Evolutionary conservation across 2,329 filamentous ascomycete species (phyloP).

Genomic region (Botrytis tulipae): DNA sequence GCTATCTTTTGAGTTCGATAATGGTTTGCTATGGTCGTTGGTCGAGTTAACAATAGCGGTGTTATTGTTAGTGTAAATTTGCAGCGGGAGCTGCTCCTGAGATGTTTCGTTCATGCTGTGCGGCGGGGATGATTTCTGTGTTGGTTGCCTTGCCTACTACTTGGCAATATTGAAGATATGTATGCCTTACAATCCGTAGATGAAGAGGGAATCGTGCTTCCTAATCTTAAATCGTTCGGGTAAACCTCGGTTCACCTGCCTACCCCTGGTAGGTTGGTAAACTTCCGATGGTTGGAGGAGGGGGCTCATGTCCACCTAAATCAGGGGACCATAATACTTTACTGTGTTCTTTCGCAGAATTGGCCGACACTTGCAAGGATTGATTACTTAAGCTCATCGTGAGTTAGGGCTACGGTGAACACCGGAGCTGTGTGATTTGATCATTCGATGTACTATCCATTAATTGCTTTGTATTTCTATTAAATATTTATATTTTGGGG

Average conservation of each 20-base stretch:
- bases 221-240: not conserved
- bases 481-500: too few species aligned
- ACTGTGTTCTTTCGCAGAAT: too few species aligned
- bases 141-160: not conserved
- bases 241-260: not conserved
- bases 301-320: not conserved
- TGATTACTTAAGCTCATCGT: too few species aligned
- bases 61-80: not conserved
- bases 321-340: not conserved
- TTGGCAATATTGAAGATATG: not conserved
- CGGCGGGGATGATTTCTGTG: not conserved
- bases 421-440: too few species aligned
- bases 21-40: not conserved
- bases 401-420: too few species aligned
- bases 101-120: not conserved
- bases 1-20: not conserved
- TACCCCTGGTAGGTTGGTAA: too few species aligned
- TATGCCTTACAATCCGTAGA: not conserved
- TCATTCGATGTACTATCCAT: too few species aligned
- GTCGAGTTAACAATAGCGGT: not conserved
- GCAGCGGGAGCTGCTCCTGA: conserved; percentile 2
- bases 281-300: too few species aligned
- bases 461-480: too few species aligned
- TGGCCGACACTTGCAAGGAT: too few species aligned
- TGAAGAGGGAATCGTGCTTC: not conserved